A percentile compares a stretch with the other conserved stretches of the same genome.
Conservation (phyloP, 139 green algal species). For the Coccomyxa sp. region DNA sequence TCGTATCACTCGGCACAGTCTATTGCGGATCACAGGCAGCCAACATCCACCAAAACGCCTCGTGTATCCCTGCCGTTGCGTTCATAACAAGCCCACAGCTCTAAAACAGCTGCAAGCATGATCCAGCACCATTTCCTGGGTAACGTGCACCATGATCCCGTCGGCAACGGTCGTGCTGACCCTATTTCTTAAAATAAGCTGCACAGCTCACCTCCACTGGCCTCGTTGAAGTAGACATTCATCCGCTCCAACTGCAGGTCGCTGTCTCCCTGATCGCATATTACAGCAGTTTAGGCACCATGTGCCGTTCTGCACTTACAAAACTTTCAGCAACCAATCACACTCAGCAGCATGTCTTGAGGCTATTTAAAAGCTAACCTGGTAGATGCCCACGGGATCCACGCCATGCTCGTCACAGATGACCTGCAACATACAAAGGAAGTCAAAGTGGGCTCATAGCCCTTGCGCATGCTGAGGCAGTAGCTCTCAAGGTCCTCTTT, state of each 20-base stretch:
- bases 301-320: neutral
- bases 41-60: neutral
- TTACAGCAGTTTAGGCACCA: neutral
- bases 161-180: too few species aligned
- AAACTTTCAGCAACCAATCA: too few species aligned
- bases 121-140: too few species aligned
- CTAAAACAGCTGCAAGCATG: neutral
- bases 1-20: neutral
- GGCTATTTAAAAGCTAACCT: neutral
- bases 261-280: slow-evolving; percentile 72
- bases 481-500: too few species aligned
- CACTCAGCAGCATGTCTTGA: neutral
- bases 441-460: neutral
- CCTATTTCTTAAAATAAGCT: too few species aligned
- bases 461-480: neutral
- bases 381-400: slow-evolving; percentile 69
- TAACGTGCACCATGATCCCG: too few species aligned
- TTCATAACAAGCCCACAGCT: neutral
- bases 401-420: slow-evolving; percentile 74
- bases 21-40: neutral
- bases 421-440: neutral
- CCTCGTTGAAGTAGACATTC: slow-evolving; percentile 98
- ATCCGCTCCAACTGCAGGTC: slow-evolving; percentile 95
- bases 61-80: neutral
- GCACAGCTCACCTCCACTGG: slow-evolving; percentile 51